Evolutionary conservation across 129 eudicot species (phyloP).

Genomic region (Flaveria brownii): DNA sequence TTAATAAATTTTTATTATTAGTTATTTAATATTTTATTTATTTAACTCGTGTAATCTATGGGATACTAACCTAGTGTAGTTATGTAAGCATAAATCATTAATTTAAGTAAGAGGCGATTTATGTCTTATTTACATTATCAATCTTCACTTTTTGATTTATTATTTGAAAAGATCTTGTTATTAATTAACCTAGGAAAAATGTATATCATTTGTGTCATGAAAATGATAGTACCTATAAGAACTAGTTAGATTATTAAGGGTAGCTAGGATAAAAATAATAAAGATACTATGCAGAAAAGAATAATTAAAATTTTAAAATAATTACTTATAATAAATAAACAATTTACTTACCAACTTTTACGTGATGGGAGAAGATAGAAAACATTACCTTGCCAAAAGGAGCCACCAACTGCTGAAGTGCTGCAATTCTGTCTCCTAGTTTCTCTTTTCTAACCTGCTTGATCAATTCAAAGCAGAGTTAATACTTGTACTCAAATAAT

Average conservation of each 20-base stretch:
- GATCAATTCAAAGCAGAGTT: background rate
- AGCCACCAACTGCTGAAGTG: constrained; percentile 89
- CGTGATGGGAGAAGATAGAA: constrained; percentile 32
- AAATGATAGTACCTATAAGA: background rate
- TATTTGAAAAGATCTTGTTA: background rate
- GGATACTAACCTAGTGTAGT: no score
- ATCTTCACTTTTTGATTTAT: background rate
- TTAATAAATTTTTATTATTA: no score
- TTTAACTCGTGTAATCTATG: no score
- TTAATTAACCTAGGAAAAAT: background rate
- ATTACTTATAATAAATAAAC: background rate
- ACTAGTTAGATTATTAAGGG: background rate
- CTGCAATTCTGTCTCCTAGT: constrained; percentile 88
- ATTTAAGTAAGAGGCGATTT: no score
- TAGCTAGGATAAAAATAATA: no score
- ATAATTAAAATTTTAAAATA: constrained; percentile 16
- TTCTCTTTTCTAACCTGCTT: constrained; percentile 83
- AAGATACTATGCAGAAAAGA: background rate
- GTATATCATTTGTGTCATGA: background rate
- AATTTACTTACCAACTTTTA: constrained; percentile 22
- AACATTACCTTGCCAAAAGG: constrained; percentile 85
- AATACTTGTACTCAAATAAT: background rate
- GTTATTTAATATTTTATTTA: no score
- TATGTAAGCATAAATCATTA: no score
- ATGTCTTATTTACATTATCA: no score